Conservation (phyloP, 768 basidiomycete species). For the Phlebiopsis gigantea region DNA sequence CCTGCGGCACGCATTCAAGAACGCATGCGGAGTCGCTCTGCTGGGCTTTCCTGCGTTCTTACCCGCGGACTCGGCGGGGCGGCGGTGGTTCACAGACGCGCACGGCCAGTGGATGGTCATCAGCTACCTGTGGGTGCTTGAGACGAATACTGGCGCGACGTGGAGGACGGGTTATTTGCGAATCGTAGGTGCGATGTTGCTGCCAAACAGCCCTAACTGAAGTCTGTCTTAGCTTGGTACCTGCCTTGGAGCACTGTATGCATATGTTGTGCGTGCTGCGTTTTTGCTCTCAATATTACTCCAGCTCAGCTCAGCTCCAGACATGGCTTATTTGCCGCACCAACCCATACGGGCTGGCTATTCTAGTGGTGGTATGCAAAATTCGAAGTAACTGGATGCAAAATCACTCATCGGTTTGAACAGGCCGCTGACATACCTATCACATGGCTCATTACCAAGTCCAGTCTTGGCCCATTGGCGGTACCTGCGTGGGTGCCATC, state of each 20-base stretch:
- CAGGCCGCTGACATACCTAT: constrained; percentile 41
- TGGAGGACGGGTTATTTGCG: constrained; percentile 43
- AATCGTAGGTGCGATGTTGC: constrained; percentile 26
- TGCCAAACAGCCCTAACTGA: neutral
- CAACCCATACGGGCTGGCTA: constrained; percentile 39
- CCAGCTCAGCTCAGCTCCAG: constrained; percentile 21
- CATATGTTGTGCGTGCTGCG: constrained; percentile 27
- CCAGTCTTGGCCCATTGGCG: constrained; percentile 34
- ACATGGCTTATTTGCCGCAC: constrained; percentile 32
- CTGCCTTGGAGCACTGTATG: constrained; percentile 26
- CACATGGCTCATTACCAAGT: constrained; percentile 38
- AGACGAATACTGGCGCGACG: constrained; percentile 48
- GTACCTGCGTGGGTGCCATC: constrained; percentile 35
- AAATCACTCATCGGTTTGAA: neutral
- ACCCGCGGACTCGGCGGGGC: constrained; percentile 30
- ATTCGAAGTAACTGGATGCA: neutral
- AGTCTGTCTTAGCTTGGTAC: constrained; percentile 24
- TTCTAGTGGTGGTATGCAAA: constrained; percentile 32
- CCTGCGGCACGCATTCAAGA: constrained; percentile 41
- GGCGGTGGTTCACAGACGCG: constrained; percentile 31
- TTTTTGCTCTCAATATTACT: neutral
- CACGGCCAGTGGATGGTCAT: constrained; percentile 48
- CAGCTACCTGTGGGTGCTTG: constrained; percentile 44
- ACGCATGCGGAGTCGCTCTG: constrained; percentile 37
- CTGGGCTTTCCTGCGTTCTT: constrained; percentile 40